Evolutionary conservation across 2,329 filamentous ascomycete genomes (phyloP).

Genomic region (Aspergillus terreus): DNA sequence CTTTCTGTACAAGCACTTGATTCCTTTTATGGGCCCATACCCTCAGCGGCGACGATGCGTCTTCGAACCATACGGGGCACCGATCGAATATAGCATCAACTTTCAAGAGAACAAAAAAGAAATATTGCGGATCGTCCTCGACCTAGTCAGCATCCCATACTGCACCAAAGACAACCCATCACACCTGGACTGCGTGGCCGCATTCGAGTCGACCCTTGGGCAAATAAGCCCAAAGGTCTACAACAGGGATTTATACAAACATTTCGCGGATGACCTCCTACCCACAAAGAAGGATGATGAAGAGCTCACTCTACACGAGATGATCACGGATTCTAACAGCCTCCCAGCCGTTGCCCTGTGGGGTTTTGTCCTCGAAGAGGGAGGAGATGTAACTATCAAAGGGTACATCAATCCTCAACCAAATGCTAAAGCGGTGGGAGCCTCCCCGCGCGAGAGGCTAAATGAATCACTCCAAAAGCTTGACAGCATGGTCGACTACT

Average conservation of each 20-base stretch:
- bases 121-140: not conserved
- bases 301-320: no score
- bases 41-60: not conserved
- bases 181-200: not conserved
- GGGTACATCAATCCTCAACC: no score
- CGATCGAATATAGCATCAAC: constrained; percentile 7
- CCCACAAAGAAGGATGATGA: no score
- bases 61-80: not conserved
- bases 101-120: constrained; percentile 1
- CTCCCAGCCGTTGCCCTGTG: no score
- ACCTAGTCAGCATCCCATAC: not conserved
- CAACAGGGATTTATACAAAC: not conserved
- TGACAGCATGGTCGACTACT: no score
- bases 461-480: no score
- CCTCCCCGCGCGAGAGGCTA: no score
- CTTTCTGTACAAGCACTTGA: not conserved
- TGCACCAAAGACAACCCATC: not conserved
- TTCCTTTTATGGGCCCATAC: constrained; percentile 1
- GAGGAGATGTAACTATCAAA: no score
- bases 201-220: not conserved
- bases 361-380: no score
- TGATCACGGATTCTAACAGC: no score
- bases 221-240: not conserved
- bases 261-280: no score
- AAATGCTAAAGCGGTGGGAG: no score